phyloP scores from a whole-genome alignment of 345 rosid species.

The Salix koriyanagi region DNA sequence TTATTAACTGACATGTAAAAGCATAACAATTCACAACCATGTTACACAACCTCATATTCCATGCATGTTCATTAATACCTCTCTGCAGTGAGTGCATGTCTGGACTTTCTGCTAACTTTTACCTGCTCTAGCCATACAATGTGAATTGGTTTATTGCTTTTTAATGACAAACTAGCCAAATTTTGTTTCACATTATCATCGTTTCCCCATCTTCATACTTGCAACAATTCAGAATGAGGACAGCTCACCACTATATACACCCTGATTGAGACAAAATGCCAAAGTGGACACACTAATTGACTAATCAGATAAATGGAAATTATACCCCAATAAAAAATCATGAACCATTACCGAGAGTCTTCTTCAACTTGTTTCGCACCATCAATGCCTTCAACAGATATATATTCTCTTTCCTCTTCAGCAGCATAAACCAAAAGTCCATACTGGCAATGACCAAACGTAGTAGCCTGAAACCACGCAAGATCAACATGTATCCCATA shows the following conservation, averaged over 20 bases:
- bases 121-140: background rate
- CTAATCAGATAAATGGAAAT: background rate
- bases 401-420: constrained; percentile 44
- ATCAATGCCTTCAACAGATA: constrained; percentile 34
- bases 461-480: constrained; percentile 88
- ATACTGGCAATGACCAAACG: constrained; percentile 80
- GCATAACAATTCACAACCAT: background rate
- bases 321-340: background rate
- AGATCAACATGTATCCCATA: constrained; percentile 69
- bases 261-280: background rate
- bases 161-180: background rate
- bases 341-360: constrained; percentile 47
- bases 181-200: background rate
- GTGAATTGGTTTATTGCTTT: background rate
- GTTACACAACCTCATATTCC: background rate
- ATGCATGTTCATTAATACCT: background rate
- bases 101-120: background rate
- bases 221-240: background rate
- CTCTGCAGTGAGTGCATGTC: background rate
- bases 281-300: background rate
- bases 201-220: background rate
- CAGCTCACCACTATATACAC: background rate
- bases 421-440: constrained; percentile 67
- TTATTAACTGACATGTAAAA: background rate
- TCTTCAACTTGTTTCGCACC: constrained; percentile 37